phyloP scores from a whole-genome alignment of 371 early-diverging fungal species.

The Rhizomucor miehei region DNA sequence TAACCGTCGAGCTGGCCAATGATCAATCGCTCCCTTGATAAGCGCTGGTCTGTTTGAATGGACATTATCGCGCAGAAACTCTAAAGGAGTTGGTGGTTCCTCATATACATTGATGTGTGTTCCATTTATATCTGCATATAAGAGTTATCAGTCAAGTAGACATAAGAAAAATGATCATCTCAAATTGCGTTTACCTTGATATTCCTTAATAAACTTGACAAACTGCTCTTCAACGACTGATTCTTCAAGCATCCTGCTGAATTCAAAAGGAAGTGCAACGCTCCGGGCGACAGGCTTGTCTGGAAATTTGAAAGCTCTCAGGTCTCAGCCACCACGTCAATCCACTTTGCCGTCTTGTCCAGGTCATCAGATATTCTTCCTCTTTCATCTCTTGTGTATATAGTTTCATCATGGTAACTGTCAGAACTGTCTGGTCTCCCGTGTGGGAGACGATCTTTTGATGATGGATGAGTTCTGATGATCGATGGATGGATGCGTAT shows the following conservation, averaged over 20 bases:
- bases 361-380: too few relatives aligned
- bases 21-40: constrained; percentile 36
- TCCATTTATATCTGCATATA: constrained; percentile 40
- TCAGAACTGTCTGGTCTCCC: background rate
- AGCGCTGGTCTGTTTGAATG: constrained; percentile 46
- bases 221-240: constrained; percentile 23
- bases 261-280: constrained; percentile 6
- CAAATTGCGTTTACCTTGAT: constrained; percentile 29
- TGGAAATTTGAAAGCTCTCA: too few relatives aligned
- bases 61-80: constrained; percentile 36
- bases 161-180: background rate
- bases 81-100: constrained; percentile 36
- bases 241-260: constrained; percentile 4
- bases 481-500: constrained; percentile 15
- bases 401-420: background rate
- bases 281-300: background rate
- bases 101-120: constrained; percentile 21
- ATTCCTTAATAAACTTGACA: constrained; percentile 33
- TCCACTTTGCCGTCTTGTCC: background rate
- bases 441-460: background rate
- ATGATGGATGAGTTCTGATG: constrained; percentile 9
- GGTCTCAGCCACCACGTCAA: background rate
- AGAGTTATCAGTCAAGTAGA: background rate
- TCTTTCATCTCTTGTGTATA: background rate
- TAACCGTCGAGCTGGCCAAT: constrained; percentile 61